These are phyloP conservation scores for Sordariomycetes sp. DNA, from an alignment of 2,329 filamentous ascomycete species.

Conservation along the genomic window DNA sequence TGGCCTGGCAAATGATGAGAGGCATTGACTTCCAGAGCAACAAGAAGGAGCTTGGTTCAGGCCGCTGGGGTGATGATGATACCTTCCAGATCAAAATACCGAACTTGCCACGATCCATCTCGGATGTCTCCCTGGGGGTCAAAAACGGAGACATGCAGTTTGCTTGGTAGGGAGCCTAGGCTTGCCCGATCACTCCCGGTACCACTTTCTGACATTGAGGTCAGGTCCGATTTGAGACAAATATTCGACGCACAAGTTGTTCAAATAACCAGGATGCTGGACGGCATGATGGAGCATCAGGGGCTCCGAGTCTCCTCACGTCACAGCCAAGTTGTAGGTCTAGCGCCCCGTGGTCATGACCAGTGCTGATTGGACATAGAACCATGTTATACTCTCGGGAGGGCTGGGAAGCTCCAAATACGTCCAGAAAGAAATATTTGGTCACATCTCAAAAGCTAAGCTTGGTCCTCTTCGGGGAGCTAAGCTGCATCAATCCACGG, in stretches of 20 bases:
- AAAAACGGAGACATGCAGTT: conserved; percentile 1
- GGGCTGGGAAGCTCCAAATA: conserved; percentile 1
- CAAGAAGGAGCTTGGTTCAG: not conserved
- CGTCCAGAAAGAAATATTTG: not conserved
- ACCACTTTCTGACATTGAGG: not conserved
- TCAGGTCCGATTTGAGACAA: not conserved
- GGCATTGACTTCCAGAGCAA: not conserved
- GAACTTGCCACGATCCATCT: not conserved
- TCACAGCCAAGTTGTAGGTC: not conserved
- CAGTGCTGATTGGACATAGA: not conserved
- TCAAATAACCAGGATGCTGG: not conserved
- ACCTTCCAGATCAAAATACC: not conserved
- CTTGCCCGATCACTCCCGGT: not conserved
- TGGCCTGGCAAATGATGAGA: not conserved
- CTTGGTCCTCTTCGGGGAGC: not conserved
- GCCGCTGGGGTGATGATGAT: not conserved
- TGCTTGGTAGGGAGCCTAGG: not conserved
- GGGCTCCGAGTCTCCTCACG: not conserved
- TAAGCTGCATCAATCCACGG: conserved; percentile 1
- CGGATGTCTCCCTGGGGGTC: not conserved
- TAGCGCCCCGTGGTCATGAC: not conserved
- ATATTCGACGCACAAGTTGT: not conserved
- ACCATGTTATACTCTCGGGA: conserved; percentile 1
- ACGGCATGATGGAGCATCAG: not conserved
- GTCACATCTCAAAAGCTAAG: not conserved